Base-by-base conservation (phyloP, 768 basidiomycete species). In the Tephrocybe sp. region DNA sequence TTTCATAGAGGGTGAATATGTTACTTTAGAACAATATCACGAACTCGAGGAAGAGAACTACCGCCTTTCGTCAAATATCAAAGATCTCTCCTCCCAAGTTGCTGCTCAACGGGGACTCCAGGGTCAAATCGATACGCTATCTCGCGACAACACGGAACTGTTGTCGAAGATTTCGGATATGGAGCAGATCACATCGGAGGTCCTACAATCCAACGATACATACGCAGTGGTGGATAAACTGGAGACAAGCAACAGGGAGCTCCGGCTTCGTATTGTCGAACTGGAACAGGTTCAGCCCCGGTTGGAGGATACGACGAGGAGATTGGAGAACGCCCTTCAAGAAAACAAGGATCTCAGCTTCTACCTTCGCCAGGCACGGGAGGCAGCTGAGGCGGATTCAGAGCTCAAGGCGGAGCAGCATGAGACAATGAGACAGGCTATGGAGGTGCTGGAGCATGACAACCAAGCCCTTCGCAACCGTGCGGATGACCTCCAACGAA, bases 401-500 rank as follows among this genome's bases (percentile, higher is more conserved):
- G 26, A 27, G 3, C 50, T 44, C 16, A 32, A 49, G 15, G 32
- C 28, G 44, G 31, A 51, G 11, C 55, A 60, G 37, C 36, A 42
- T 1, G 62, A 57, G 18, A 63, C 63, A 13, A 55, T 66, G 37
- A 56, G 55, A 39, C 37, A 49, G 34, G 56, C 56, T 18, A 51
- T 67, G 13, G 55, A 58, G 21, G 27, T 53, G 2, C 55, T 72
- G 44, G 60, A 61, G 16, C 41, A 55, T 39, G 67, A 71, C 45
- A 69, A 69, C 16, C 45, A 56, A 12, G 62, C 61, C 12, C 52
- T 72, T 15, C 60, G 58, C 15, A 57, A 51, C 12, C 62, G 71
- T 12, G 52, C 69, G 1, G 39, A 54, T 8, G 69, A 68, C 22
- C 68, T 75, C 62, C 62, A 60, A 47, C 64, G 58, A 19, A 55